A percentile compares a stretch with the other conserved stretches of the same genome.
Evolutionary conservation across 148 eudicot genomes (phyloP).

Genomic region (Gaultheria prostrata): DNA sequence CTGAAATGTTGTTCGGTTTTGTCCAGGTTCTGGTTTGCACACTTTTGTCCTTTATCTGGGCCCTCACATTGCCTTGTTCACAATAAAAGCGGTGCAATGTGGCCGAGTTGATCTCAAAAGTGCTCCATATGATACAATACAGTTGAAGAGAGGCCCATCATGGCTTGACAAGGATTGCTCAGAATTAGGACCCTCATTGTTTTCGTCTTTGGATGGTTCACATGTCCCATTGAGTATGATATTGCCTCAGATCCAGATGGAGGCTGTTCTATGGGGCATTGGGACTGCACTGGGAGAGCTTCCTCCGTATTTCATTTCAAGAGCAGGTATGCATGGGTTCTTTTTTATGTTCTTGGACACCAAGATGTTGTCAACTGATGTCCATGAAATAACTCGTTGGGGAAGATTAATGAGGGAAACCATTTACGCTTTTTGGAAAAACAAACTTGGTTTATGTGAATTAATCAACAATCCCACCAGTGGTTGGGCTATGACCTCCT

Average conservation of each 20-base stretch:
- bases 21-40: constrained; percentile 91
- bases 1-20: constrained; percentile 15
- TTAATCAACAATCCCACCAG: neutral
- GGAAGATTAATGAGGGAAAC: neutral
- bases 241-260: constrained; percentile 89
- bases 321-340: constrained; percentile 59
- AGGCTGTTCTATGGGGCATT: constrained; percentile 89
- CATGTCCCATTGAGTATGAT: constrained; percentile 83
- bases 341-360: neutral
- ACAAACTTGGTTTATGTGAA: neutral
- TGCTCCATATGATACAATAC: constrained; percentile 94
- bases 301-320: constrained; percentile 96
- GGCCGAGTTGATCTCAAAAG: constrained; percentile 93
- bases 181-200: constrained; percentile 77
- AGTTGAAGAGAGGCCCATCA: constrained; percentile 74
- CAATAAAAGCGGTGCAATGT: constrained; percentile 90
- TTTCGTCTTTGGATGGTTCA: constrained; percentile 46
- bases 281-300: constrained; percentile 99
- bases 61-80: constrained; percentile 93
- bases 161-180: constrained; percentile 94
- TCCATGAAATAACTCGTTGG: neutral
- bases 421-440: neutral
- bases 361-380: neutral
- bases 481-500: neutral
- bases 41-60: constrained; percentile 96